A percentile compares a stretch with the other conserved stretches of the same genome.
These are phyloP conservation scores for Sarcomyxa edulis DNA, from an alignment of 768 basidiomycete genomes.

Conservation along the genomic window DNA sequence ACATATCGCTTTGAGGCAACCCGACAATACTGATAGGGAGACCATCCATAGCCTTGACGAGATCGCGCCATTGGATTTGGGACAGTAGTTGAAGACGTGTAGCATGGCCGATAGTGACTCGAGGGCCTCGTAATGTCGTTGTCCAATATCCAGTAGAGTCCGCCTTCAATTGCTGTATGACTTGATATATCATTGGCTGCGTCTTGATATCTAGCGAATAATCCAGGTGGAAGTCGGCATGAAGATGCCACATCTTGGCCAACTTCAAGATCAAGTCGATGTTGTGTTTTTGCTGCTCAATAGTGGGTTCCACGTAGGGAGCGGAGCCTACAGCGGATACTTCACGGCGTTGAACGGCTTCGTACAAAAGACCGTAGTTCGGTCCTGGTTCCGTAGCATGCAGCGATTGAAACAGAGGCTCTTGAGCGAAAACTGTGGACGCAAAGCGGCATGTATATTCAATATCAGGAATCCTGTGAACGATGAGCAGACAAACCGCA, in stretches of 20 bases:
- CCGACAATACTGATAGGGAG: conserved; percentile 51
- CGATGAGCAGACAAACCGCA: conserved; percentile 32
- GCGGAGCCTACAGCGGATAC: conserved; percentile 58
- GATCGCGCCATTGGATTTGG: conserved; percentile 36
- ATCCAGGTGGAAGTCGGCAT: conserved; percentile 65
- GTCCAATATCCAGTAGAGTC: conserved; percentile 16
- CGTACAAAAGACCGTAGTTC: conserved; percentile 40
- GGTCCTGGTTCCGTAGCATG: conserved; percentile 29
- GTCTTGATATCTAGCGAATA: conserved; percentile 50
- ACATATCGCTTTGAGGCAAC: conserved; percentile 60
- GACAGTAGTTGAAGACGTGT: conserved; percentile 52
- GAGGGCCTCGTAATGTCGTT: conserved; percentile 20
- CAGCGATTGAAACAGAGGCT: conserved; percentile 40
- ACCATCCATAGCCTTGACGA: conserved; percentile 31
- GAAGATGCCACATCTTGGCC: conserved; percentile 30
- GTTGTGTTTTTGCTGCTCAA: conserved; percentile 43
- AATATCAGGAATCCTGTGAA: neutral
- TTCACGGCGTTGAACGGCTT: conserved; percentile 31
- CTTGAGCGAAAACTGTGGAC: conserved; percentile 53
- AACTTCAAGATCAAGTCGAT: conserved; percentile 47
- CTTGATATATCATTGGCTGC: conserved; percentile 51
- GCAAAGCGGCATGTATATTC: neutral
- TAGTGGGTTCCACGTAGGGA: conserved; percentile 55
- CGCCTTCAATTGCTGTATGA: conserved; percentile 43
- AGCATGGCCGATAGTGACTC: conserved; percentile 56